Evolutionary conservation across 805 yeast species (phyloP), one percentile per base, ranked within the genome.

Genomic region (Hanseniaspora hatyaiensis): DNA sequence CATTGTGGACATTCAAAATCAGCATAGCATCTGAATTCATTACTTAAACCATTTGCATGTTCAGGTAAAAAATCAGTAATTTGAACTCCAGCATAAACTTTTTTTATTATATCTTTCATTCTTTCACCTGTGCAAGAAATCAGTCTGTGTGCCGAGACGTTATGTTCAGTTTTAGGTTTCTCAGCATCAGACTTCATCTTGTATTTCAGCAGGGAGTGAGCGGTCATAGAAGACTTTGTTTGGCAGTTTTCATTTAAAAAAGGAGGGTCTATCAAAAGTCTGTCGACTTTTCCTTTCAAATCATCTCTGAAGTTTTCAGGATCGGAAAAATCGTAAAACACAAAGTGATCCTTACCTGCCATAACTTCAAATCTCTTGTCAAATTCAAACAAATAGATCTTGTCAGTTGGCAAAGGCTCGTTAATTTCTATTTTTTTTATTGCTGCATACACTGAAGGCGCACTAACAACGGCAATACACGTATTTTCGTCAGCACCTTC

Each of bases 401-500:
- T 73, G 46, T 76, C 56, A 0, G 86, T 83, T 32, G 88, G 88
- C 31, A 82, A 53, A 3, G 68, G 66, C 6, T 61, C 62, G 8
- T 62, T 61, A n/a, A 43, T 23, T 3, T 76, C 74, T 44, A 74
- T 68, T 50, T 74, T 73, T 52, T 71, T 72, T 37, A 86, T 74
- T 0, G 89, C 92, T 1, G 94, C 94, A 64, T 80, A 87, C 3
- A 85, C 95, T 0, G 95, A 82, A 16, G 96, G 96, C 1, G 96
- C 95, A 65, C 88, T 78, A 1, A 82, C 84, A 46, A 87, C 72
- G 42, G 82, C 83, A 37, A 87, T 71, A 1, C 77, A 78, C 0
- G 94, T 82, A 32, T 73, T 70, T 47, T 71, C 72, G 54, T 79
- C 82, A 1, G 94, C 92, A 6, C 85, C 92, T 30, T 79, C 83